Evolutionary conservation across 768 basidiomycete genomes (phyloP).

Genomic region (Tremella fuciformis): DNA sequence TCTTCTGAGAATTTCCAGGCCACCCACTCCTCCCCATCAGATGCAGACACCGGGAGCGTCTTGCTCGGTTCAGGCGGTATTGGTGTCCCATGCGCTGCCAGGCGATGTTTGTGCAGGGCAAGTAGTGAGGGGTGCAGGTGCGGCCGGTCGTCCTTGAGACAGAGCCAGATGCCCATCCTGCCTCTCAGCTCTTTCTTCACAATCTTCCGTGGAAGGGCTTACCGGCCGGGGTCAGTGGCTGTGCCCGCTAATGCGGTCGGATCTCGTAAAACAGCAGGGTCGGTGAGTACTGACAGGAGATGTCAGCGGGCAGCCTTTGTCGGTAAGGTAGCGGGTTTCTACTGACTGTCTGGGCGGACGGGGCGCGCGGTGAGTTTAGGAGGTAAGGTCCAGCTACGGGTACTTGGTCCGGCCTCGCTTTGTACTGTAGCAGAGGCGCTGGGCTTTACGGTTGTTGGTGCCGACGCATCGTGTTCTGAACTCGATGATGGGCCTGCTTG

Average conservation of each 20-base stretch:
- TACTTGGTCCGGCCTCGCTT: no score
- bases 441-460: no score
- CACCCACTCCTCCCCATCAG: constrained; percentile 25
- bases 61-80: constrained; percentile 24
- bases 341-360: constrained; percentile 32
- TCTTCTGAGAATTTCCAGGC: constrained; percentile 37
- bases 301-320: neutral
- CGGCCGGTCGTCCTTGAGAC: constrained; percentile 35
- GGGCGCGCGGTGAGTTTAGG: constrained; percentile 5
- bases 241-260: neutral
- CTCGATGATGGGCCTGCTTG: no score
- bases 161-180: constrained; percentile 41
- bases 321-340: neutral
- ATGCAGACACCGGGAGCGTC: constrained; percentile 13
- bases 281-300: constrained; percentile 2
- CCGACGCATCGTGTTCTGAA: no score
- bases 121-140: constrained; percentile 36
- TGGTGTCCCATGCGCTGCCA: constrained; percentile 24
- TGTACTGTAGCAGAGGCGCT: no score
- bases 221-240: neutral
- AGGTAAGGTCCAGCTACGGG: constrained; percentile 22
- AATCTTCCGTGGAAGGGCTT: neutral
- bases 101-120: constrained; percentile 38
- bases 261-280: neutral
- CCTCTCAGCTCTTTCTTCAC: neutral